These are phyloP conservation scores for Verticillium longisporum DNA, from an alignment of 2,329 filamentous ascomycete species.

Conservation along the genomic window DNA sequence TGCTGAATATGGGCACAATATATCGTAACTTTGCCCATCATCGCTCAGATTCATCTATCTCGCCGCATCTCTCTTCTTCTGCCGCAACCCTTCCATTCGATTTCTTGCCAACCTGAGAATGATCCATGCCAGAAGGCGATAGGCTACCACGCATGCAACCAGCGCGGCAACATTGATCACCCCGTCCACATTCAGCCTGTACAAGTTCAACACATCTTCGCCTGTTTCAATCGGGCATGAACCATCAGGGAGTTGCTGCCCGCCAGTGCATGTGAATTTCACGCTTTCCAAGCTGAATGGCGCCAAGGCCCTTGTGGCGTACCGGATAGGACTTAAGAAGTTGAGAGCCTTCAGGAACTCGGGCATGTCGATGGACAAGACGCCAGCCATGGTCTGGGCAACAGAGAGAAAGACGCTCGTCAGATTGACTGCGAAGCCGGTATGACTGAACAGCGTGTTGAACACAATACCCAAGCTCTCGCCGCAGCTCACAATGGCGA, in stretches of 20 bases:
- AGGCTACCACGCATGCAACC: slow-evolving; percentile 56
- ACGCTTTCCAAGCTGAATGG: slow-evolving; percentile 57
- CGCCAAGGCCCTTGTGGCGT: slow-evolving; percentile 59
- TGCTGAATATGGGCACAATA: background rate
- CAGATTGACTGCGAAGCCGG: slow-evolving; percentile 69
- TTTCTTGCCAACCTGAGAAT: slow-evolving; percentile 48
- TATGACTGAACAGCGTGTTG: slow-evolving; percentile 68
- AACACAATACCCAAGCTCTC: slow-evolving; percentile 75
- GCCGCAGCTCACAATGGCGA: slow-evolving; percentile 67
- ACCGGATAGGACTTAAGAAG: slow-evolving; percentile 66
- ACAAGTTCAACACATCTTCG: slow-evolving; percentile 59
- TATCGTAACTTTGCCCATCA: background rate
- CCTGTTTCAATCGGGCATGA: slow-evolving; percentile 60
- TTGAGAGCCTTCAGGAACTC: slow-evolving; percentile 60
- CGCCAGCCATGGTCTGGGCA: slow-evolving; percentile 63
- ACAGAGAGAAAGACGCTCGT: slow-evolving; percentile 65
- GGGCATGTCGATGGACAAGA: slow-evolving; percentile 66
- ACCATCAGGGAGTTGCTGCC: slow-evolving; percentile 53
- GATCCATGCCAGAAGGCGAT: slow-evolving; percentile 56
- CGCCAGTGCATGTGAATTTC: slow-evolving; percentile 55
- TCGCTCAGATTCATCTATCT: background rate
- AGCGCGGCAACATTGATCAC: slow-evolving; percentile 55
- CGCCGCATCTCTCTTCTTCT: slow-evolving; percentile 7
- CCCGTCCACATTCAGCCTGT: slow-evolving; percentile 57
- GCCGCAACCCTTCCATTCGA: slow-evolving; percentile 31